phyloP scores from a whole-genome alignment of 352 stramenopile genomes.

The Phytopythium aichiense region DNA sequence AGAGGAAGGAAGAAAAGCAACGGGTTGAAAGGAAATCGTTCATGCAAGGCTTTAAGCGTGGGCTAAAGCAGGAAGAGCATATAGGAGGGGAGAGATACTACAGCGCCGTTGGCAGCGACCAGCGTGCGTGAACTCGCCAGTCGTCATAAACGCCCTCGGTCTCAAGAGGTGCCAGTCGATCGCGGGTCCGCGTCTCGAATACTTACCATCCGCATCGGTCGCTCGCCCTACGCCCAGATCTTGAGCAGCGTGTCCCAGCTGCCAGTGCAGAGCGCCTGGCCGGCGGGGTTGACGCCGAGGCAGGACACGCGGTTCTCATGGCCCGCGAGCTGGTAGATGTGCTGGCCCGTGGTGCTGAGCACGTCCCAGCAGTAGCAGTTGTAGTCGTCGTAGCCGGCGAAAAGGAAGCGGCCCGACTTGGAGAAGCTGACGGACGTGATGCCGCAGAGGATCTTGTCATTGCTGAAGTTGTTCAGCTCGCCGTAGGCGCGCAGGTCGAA shows the following conservation, averaged over 20 bases:
- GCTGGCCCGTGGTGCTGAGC: conserved; percentile 82
- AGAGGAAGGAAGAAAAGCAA: neutral
- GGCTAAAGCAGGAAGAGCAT: neutral
- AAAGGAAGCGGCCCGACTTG: conserved; percentile 94
- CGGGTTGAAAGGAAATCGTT: neutral
- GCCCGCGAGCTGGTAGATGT: conserved; percentile 91
- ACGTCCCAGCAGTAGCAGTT: conserved; percentile 98
- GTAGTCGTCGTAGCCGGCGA: conserved; percentile 98
- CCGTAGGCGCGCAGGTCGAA: conserved; percentile 97
- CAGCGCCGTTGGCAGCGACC: neutral
- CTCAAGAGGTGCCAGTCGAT: neutral
- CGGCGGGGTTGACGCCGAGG: conserved; percentile 93
- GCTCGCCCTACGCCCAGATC: conserved; percentile 87
- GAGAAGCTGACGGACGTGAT: conserved; percentile 97
- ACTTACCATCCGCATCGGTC: neutral
- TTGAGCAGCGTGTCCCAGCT: conserved; percentile 99
- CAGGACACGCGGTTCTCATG: conserved; percentile 98
- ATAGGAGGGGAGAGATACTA: neutral
- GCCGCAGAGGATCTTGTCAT: conserved; percentile 95
- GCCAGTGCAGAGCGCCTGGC: conserved; percentile 96
- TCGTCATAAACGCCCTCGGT: conserved; percentile 1
- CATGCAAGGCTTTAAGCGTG: neutral
- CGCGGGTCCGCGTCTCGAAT: neutral
- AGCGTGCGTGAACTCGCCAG: neutral
- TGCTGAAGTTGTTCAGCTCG: conserved; percentile 97